phyloP scores from a whole-genome alignment of 192 early-diverging fungal genomes.

The Coemansia umbellata region DNA sequence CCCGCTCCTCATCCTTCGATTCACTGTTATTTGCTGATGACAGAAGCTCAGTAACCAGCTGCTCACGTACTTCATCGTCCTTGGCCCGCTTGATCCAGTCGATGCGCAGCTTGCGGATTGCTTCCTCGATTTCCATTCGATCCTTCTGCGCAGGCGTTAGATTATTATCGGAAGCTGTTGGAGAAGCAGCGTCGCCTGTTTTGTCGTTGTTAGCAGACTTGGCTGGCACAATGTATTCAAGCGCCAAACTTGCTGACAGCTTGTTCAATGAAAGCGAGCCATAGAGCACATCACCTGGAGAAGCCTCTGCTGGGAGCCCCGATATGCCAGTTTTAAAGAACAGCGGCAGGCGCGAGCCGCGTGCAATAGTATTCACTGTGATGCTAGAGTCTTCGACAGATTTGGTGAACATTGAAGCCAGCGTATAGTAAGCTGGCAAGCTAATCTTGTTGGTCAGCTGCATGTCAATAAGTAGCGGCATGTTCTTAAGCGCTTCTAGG shows the following conservation, averaged over 20 bases:
- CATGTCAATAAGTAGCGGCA: constrained; percentile 63
- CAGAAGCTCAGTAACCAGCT: constrained; percentile 63
- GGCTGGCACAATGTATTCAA: constrained; percentile 46
- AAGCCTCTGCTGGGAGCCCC: constrained; percentile 60
- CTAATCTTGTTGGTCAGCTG: constrained; percentile 54
- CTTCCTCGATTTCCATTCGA: constrained; percentile 58
- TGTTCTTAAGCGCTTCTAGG: constrained; percentile 71
- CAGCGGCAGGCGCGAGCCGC: constrained; percentile 45
- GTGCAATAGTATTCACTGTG: constrained; percentile 57
- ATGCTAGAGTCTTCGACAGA: constrained; percentile 53
- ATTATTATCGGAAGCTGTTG: constrained; percentile 14
- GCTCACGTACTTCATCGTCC: constrained; percentile 54
- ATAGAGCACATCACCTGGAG: constrained; percentile 73
- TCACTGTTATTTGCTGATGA: constrained; percentile 45
- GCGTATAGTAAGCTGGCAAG: constrained; percentile 9
- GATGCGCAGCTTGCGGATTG: constrained; percentile 74
- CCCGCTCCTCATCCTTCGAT: constrained; percentile 44
- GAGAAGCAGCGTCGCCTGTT: constrained; percentile 39
- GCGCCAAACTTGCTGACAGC: constrained; percentile 28
- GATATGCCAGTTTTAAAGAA: constrained; percentile 28
- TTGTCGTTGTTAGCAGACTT: constrained; percentile 6
- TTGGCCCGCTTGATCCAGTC: constrained; percentile 76
- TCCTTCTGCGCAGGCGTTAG: constrained; percentile 52
- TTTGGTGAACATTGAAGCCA: constrained; percentile 53
- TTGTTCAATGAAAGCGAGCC: constrained; percentile 61